Evolutionary conservation across 1,284 basidiomycete genomes (phyloP).

Genomic region (Austroboletus novae-zelandiae): DNA sequence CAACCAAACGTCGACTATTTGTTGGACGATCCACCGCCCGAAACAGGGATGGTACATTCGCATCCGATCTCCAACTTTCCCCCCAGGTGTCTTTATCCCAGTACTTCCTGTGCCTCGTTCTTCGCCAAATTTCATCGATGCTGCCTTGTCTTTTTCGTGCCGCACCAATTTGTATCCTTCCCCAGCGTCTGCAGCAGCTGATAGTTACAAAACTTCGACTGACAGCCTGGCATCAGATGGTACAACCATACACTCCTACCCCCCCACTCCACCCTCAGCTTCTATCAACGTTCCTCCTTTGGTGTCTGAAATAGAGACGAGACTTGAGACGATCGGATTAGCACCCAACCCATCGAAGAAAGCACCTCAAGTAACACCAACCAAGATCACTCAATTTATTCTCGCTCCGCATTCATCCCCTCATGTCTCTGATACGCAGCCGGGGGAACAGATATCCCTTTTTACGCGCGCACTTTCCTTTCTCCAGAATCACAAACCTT

Average conservation of each 20-base stretch:
- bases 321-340: slow-evolving; percentile 35
- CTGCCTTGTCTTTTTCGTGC: slow-evolving; percentile 60
- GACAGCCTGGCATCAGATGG: slow-evolving; percentile 37
- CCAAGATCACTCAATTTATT: slow-evolving; percentile 58
- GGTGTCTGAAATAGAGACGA: slow-evolving; percentile 39
- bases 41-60: slow-evolving; percentile 80
- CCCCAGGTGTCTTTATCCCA: slow-evolving; percentile 62
- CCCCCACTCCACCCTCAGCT: slow-evolving; percentile 53
- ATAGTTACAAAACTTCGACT: slow-evolving; percentile 22
- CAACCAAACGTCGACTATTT: slow-evolving; percentile 57
- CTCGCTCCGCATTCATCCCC: slow-evolving; percentile 52
- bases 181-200: neutral
- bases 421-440: slow-evolving; percentile 36
- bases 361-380: slow-evolving; percentile 8
- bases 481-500: slow-evolving; percentile 54
- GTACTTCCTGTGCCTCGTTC: slow-evolving; percentile 54
- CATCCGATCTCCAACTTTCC: slow-evolving; percentile 62
- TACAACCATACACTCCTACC: slow-evolving; percentile 59
- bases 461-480: slow-evolving; percentile 56
- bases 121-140: slow-evolving; percentile 57
- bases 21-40: slow-evolving; percentile 74
- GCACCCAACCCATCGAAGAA: slow-evolving; percentile 8
- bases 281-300: slow-evolving; percentile 45
- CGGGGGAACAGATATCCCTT: slow-evolving; percentile 40
- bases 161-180: slow-evolving; percentile 46